These are phyloP conservation scores for Suillus cothurnatus DNA, from an alignment of 768 basidiomycete species.

Conservation along the genomic window DNA sequence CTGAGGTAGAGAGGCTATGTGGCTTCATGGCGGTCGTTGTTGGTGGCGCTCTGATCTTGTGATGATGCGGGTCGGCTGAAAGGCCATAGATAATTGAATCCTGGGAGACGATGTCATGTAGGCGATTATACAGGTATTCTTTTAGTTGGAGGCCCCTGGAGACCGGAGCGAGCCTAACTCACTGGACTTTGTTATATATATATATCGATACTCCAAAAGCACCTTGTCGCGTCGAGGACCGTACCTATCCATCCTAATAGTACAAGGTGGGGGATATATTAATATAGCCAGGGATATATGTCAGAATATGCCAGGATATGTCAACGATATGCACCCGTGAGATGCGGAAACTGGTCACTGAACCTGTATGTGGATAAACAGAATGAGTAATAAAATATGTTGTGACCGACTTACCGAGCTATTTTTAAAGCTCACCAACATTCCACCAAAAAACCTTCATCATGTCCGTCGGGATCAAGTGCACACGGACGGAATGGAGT, in stretches of 20 bases:
- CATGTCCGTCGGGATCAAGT: background rate
- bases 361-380: background rate
- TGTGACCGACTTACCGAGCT: background rate
- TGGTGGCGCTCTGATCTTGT: conserved; percentile 7
- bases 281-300: background rate
- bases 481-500: background rate
- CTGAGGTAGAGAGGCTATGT: background rate
- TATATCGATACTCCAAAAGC: too few species aligned
- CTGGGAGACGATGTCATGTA: background rate
- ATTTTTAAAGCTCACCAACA: background rate
- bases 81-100: background rate
- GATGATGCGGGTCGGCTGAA: background rate
- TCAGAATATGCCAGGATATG: background rate
- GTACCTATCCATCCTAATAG: background rate
- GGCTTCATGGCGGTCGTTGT: background rate
- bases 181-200: background rate
- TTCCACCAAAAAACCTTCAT: background rate
- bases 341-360: background rate
- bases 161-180: background rate
- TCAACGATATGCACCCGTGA: background rate
- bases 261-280: background rate
- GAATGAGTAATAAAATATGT: background rate
- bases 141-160: background rate
- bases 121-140: background rate
- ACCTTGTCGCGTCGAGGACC: background rate